A percentile compares a stretch with the other conserved stretches of the same genome.
Conservation (phyloP, 352 stramenopile species). For the Phytophthora cryptogea region DNA sequence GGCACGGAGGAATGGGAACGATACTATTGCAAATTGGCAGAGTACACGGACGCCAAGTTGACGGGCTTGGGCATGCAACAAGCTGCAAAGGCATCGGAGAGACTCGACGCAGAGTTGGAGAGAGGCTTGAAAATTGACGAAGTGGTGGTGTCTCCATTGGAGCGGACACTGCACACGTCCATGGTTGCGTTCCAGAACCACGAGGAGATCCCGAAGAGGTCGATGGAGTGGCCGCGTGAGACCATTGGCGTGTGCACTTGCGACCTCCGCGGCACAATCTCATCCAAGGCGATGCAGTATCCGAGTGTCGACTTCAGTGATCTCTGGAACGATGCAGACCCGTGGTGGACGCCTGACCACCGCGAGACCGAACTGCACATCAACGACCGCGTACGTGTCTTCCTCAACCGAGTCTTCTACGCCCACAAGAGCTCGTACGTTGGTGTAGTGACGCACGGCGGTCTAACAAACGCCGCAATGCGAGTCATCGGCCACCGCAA, state of each 20-base stretch:
- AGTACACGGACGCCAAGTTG: slow-evolving; percentile 34
- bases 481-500: slow-evolving; percentile 22
- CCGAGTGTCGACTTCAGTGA: slow-evolving; percentile 25
- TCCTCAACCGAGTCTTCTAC: slow-evolving; percentile 36
- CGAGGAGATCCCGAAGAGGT: slow-evolving; percentile 24
- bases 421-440: slow-evolving; percentile 8
- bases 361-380: slow-evolving; percentile 32
- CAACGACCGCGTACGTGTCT: slow-evolving; percentile 27
- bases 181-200: slow-evolving; percentile 30
- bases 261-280: slow-evolving; percentile 29
- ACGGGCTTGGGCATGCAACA: slow-evolving; percentile 27
- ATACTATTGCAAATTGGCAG: slow-evolving; percentile 34
- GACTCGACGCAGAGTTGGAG: slow-evolving; percentile 17
- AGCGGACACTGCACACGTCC: slow-evolving; percentile 31
- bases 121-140: slow-evolving; percentile 15
- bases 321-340: slow-evolving; percentile 31
- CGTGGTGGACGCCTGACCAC: slow-evolving; percentile 29
- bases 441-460: slow-evolving; percentile 30
- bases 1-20: slow-evolving; percentile 25
- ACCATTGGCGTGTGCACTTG: slow-evolving; percentile 34
- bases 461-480: slow-evolving; percentile 22
- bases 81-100: slow-evolving; percentile 12
- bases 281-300: slow-evolving; percentile 27
- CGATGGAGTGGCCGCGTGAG: slow-evolving; percentile 34
- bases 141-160: slow-evolving; percentile 30